A percentile compares a stretch with the other conserved stretches of the same genome.
phyloP scores from a whole-genome alignment of 1,139 yeast species.

The Kurtzmaniella quercitrusa region DNA sequence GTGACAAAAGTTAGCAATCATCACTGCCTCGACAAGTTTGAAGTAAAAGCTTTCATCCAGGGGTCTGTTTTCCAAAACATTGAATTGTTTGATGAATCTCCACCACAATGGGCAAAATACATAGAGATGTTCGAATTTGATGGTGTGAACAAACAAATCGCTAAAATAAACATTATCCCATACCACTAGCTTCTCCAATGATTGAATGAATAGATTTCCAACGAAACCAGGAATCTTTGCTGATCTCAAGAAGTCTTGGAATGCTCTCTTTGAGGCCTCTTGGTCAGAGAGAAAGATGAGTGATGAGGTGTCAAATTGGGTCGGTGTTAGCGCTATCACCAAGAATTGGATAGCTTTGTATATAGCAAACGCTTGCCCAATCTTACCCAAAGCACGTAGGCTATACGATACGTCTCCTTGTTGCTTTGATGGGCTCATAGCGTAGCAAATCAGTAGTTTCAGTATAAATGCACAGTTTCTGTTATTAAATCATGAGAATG shows the following conservation, averaged over 20 bases:
- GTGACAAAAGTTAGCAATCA: conserved; percentile 52
- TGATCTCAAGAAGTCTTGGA: not conserved
- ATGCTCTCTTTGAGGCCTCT: not conserved
- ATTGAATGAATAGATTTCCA: conserved; percentile 10
- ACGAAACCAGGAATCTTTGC: not conserved
- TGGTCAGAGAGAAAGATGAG: conserved; percentile 16
- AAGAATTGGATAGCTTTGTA: conserved; percentile 26
- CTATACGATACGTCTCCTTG: not conserved
- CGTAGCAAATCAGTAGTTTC: not conserved
- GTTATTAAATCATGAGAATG: too few relatives aligned
- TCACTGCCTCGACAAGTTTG: conserved; percentile 39
- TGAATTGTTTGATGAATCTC: conserved; percentile 33
- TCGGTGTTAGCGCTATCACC: conserved; percentile 31
- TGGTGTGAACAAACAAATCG: conserved; percentile 48
- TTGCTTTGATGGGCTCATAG: not conserved
- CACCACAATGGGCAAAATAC: conserved; percentile 87
- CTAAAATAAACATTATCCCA: conserved; percentile 89
- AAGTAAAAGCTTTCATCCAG: conserved; percentile 31
- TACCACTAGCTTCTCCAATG: conserved; percentile 50
- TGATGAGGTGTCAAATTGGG: conserved; percentile 39
- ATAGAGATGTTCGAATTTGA: conserved; percentile 77
- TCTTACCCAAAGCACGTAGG: not conserved
- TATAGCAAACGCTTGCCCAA: conserved; percentile 13
- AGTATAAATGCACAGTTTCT: too few relatives aligned
- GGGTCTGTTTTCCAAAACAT: conserved; percentile 1